Conservation (phyloP, 1,139 yeast species). For the Debaryomycetaceae sp. region DNA sequence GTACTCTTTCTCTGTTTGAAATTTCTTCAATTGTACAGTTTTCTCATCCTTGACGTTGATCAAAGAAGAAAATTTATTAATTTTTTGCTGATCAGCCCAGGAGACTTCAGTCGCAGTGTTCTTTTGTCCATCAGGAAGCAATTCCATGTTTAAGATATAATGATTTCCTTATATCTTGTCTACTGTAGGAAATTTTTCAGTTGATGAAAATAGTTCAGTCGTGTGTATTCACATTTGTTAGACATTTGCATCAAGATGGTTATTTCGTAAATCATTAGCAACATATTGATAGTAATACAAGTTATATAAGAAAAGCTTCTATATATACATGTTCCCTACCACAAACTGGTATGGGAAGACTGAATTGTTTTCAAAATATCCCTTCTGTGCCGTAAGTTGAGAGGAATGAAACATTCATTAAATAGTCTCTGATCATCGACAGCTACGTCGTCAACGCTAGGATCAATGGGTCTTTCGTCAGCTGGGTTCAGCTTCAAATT, state of each 20-base stretch:
- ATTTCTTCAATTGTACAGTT: slow-evolving; percentile 46
- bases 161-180: too few species aligned
- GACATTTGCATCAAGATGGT: too few species aligned
- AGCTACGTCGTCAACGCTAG: slow-evolving; percentile 12
- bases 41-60: slow-evolving; percentile 65
- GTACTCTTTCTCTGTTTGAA: slow-evolving; percentile 76
- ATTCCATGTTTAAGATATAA: slow-evolving; percentile 37
- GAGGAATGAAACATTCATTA: slow-evolving; percentile 31
- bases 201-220: background rate
- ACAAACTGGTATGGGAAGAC: slow-evolving; percentile 30
- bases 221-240: background rate
- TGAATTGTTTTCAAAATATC: slow-evolving; percentile 33
- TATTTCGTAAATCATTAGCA: background rate
- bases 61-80: slow-evolving; percentile 82
- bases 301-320: background rate
- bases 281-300: slow-evolving; percentile 3
- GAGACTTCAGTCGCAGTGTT: slow-evolving; percentile 71
- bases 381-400: slow-evolving; percentile 29
- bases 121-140: slow-evolving; percentile 63
- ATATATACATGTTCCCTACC: slow-evolving; percentile 19
- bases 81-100: slow-evolving; percentile 86
- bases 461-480: slow-evolving; percentile 10
- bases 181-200: background rate
- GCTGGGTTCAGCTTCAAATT: slow-evolving; percentile 4
- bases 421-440: slow-evolving; percentile 17